Evolutionary conservation across 345 rosid species (phyloP).

Genomic region (Viola odorata): DNA sequence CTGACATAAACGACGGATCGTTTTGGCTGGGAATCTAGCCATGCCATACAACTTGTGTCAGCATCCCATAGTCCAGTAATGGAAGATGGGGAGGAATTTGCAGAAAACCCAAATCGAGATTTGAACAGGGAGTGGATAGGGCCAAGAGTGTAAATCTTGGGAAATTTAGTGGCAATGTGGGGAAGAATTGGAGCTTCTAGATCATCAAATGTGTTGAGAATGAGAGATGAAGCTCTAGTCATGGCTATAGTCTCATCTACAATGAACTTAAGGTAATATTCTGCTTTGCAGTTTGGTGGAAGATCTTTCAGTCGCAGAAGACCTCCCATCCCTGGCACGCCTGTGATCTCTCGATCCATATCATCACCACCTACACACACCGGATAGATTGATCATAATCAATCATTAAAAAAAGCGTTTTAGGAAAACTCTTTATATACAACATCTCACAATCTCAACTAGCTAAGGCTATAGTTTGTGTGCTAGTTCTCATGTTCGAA

Average conservation of each 20-base stretch:
- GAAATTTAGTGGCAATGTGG: slow-evolving; percentile 32
- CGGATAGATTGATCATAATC: too few relatives aligned
- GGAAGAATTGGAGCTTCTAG: slow-evolving; percentile 48
- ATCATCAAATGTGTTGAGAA: slow-evolving; percentile 63
- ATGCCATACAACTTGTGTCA: slow-evolving; percentile 21
- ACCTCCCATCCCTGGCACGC: slow-evolving; percentile 40
- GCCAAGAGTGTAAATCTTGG: slow-evolving; percentile 44
- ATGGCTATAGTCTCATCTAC: slow-evolving; percentile 22
- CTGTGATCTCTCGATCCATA: slow-evolving; percentile 35
- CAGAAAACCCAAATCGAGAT: not conserved
- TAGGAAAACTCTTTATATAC: too few relatives aligned
- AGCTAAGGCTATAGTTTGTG: too few relatives aligned
- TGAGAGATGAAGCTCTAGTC: slow-evolving; percentile 37
- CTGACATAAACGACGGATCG: slow-evolving; percentile 38
- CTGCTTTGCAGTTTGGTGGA: slow-evolving; percentile 35
- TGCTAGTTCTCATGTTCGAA: too few relatives aligned
- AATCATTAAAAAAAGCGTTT: too few relatives aligned
- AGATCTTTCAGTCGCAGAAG: slow-evolving; percentile 46
- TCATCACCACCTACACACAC: slow-evolving; percentile 29
- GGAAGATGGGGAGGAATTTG: slow-evolving; percentile 8
- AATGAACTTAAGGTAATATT: slow-evolving; percentile 17
- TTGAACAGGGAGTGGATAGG: slow-evolving; percentile 43
- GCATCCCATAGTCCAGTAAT: slow-evolving; percentile 33
- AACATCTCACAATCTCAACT: too few relatives aligned
- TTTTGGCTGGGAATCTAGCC: slow-evolving; percentile 39